phyloP scores from a whole-genome alignment of 352 stramenopile species.

The Globisporangium orthogonon region DNA sequence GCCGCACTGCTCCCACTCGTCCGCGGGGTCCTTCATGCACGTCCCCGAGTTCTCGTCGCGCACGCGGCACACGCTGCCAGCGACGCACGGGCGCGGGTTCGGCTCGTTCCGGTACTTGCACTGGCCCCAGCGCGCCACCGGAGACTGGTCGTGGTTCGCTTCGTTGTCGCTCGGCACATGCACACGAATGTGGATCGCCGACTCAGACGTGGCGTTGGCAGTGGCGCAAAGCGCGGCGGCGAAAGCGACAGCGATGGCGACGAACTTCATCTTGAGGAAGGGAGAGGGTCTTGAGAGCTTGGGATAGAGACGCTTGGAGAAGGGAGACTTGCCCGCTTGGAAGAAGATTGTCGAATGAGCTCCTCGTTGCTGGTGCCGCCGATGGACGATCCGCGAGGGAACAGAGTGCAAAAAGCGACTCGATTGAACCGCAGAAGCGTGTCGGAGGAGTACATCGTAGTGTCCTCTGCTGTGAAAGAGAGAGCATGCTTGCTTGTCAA shows the following conservation, averaged over 20 bases:
- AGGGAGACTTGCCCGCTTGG: not conserved
- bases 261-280: slow-evolving; percentile 1
- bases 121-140: not conserved
- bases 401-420: not conserved
- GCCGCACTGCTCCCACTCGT: slow-evolving; percentile 22
- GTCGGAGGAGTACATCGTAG: not conserved
- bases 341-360: slow-evolving; percentile 1
- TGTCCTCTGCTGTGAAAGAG: no score
- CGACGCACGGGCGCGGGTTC: not conserved
- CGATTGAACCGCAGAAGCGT: not conserved
- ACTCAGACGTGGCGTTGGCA: not conserved
- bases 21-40: slow-evolving; percentile 15
- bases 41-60: not conserved
- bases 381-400: no score
- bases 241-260: not conserved
- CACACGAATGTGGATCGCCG: not conserved
- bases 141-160: no score
- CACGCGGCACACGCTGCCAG: not conserved
- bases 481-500: no score
- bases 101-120: slow-evolving; percentile 1
- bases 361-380: not conserved
- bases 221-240: not conserved
- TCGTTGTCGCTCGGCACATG: not conserved
- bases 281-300: no score
- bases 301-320: not conserved